A percentile compares a stretch with the other conserved stretches of the same genome.
Conservation (phyloP, 768 basidiomycete species). For the Suillus subalutaceus region DNA sequence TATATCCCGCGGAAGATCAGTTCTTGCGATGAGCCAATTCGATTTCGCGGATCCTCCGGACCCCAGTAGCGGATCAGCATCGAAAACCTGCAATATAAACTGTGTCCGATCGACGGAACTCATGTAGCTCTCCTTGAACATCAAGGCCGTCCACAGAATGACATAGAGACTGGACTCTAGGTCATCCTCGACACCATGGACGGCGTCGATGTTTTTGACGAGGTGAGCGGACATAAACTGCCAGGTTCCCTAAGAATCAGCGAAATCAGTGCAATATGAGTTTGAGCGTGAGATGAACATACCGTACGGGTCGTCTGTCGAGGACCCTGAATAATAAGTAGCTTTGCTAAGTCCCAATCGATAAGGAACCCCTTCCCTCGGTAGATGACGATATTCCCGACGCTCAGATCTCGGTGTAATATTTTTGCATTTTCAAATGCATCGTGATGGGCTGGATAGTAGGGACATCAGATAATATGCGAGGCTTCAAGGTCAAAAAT, state of each 20-base stretch:
- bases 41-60: background rate
- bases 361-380: background rate
- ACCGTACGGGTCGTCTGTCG: background rate
- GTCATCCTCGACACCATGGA: conserved; percentile 3
- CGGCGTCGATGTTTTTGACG: background rate
- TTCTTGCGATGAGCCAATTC: background rate
- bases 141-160: conserved; percentile 1
- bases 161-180: conserved; percentile 1
- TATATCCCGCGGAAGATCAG: background rate
- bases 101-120: background rate
- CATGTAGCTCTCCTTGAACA: background rate
- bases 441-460: background rate
- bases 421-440: background rate
- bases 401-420: conserved; percentile 10
- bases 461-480: background rate
- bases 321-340: background rate
- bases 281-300: background rate
- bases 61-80: background rate
- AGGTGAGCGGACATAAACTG: conserved; percentile 6
- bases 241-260: conserved; percentile 6
- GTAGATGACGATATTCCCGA: conserved; percentile 8
- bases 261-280: background rate
- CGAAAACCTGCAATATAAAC: background rate
- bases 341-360: conserved; percentile 12
- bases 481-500: background rate